Conservation (phyloP, 768 basidiomycete genomes). For the Suillus fuscotomentosus region DNA sequence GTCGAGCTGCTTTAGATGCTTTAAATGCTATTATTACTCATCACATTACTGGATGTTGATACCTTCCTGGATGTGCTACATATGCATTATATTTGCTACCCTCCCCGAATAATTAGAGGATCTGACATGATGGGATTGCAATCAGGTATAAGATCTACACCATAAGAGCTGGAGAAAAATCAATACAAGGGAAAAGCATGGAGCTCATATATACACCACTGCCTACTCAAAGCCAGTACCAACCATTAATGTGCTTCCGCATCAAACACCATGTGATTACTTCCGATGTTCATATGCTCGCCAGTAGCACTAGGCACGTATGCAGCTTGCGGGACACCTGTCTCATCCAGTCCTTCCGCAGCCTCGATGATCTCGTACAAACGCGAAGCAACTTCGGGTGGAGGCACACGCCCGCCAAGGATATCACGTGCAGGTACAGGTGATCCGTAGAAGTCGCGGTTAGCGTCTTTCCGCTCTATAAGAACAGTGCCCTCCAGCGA, state of each 20-base stretch:
- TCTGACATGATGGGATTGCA: not conserved
- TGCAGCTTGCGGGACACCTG: conserved; percentile 69
- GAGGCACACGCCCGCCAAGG: conserved; percentile 89
- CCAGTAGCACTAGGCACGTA: conserved; percentile 73
- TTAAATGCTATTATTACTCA: not conserved
- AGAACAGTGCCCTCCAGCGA: conserved; percentile 93
- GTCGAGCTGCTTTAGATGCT: not conserved
- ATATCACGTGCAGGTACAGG: conserved; percentile 87
- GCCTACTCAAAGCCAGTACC: not conserved
- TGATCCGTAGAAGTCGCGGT: conserved; percentile 95
- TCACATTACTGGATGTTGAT: not conserved
- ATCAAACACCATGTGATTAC: conserved; percentile 68
- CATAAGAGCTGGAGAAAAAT: not conserved
- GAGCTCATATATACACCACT: not conserved
- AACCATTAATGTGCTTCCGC: conserved; percentile 47
- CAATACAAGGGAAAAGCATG: not conserved
- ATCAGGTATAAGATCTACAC: conserved; percentile 1
- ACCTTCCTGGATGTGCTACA: not conserved
- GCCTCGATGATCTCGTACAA: conserved; percentile 97
- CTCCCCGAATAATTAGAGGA: not conserved
- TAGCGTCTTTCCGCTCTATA: conserved; percentile 95
- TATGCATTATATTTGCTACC: not conserved
- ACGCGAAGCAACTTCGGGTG: conserved; percentile 92
- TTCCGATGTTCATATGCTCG: conserved; percentile 51
- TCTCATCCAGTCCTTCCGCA: conserved; percentile 90